phyloP scores from a whole-genome alignment of 176 grass and related monocot genomes.

The Phyllostachys edulis region DNA sequence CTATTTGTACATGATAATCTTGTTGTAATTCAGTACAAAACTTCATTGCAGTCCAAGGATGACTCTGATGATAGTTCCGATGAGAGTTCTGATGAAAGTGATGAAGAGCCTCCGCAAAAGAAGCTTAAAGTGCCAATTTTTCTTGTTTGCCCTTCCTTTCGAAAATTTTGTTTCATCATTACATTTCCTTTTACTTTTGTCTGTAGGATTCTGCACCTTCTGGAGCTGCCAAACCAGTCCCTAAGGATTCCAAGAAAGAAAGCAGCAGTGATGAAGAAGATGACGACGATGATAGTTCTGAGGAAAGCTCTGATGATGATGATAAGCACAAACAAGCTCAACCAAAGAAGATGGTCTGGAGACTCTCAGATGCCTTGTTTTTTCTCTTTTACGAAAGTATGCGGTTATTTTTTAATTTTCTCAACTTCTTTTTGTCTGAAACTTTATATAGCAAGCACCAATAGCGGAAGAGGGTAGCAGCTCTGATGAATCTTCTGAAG shows the following conservation, averaged over 20 bases:
- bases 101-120: constrained; percentile 56
- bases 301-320: constrained; percentile 56
- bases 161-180: neutral
- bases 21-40: neutral
- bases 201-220: constrained; percentile 3
- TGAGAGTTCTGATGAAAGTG: constrained; percentile 52
- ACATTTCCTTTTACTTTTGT: neutral
- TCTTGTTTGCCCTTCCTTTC: neutral
- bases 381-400: neutral
- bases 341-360: constrained; percentile 16
- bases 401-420: neutral
- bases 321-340: constrained; percentile 17
- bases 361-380: neutral
- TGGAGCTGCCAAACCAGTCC: constrained; percentile 26
- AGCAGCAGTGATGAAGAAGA: constrained; percentile 47
- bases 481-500: constrained; percentile 19
- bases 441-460: neutral
- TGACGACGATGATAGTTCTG: constrained; percentile 51
- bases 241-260: constrained; percentile 41
- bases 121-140: constrained; percentile 45
- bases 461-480: neutral
- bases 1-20: constrained; percentile 1
- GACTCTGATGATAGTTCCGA: constrained; percentile 51
- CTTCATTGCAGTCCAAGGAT: constrained; percentile 22
- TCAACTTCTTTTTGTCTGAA: neutral